phyloP scores from a whole-genome alignment of 23 red algal genomes.

The Gracilaria gracilis region DNA sequence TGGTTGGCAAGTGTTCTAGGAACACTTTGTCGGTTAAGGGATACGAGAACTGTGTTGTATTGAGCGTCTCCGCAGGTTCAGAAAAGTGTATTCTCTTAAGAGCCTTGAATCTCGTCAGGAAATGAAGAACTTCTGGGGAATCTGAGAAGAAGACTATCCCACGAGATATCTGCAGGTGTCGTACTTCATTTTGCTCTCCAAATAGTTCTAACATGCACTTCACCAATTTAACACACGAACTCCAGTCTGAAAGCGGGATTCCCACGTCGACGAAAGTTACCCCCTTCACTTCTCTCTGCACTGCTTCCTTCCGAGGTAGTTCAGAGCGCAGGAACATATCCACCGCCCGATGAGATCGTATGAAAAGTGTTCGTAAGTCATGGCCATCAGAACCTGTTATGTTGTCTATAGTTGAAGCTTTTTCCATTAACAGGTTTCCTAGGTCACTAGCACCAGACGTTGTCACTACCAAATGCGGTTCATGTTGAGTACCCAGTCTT shows the following conservation, averaged over 20 bases:
- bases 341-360: neutral
- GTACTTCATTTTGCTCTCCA: neutral
- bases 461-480: neutral
- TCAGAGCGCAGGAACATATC: neutral
- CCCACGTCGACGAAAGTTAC: neutral
- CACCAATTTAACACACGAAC: neutral
- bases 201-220: neutral
- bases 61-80: neutral
- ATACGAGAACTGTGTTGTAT: neutral
- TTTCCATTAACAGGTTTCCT: neutral
- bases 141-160: neutral
- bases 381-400: neutral
- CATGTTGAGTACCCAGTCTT: neutral
- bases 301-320: neutral
- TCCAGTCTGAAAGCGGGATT: neutral
- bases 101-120: constrained; percentile 5
- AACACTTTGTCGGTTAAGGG: neutral
- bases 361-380: neutral
- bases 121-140: neutral
- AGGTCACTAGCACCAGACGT: neutral
- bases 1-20: neutral
- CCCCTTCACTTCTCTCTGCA: neutral
- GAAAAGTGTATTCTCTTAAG: constrained; percentile 25
- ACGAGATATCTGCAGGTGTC: neutral
- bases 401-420: neutral